Evolutionary conservation across 495 filamentous ascomycete species (phyloP), one percentile per base, ranked within the genome.

Genomic region (Xylaria longipes): DNA sequence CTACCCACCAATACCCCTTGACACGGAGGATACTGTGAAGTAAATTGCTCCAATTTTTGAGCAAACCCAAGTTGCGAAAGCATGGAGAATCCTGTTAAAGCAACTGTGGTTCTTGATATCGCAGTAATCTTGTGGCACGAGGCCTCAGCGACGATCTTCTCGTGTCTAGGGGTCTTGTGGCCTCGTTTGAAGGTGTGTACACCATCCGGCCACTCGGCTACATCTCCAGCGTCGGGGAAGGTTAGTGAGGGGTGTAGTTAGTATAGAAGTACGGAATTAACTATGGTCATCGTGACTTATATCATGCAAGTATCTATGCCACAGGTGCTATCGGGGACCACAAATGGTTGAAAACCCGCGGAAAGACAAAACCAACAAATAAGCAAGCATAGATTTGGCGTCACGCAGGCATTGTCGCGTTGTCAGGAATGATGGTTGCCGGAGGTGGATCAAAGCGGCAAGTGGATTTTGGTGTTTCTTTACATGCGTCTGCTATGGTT

Each of bases 371-470:
- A 29, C 8, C 43, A 33, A 63, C 11, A 27, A 43, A 14, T 39
- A 39, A 14, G 20, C 27, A 20, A 48, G 62, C 45, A n/a, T 37
- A 29, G 1, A 8, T 52, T 56, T 41, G 20, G 35, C 65, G 22
- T 67, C 46, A 54, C 46, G 29, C 45, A 52, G 31, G 46, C 12
- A 46, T 37, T 52, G 46, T 50, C 48, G 48, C n/a, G 46, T 56
- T 20, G 33, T 54, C 50, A 67, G 48, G 22, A 67, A 41, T 27
- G 22, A 29, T 56, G 65, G 35, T 41, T 67, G 65, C 65, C 65
- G 48, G 48, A 54, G 65, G 25, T 50, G 2, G 48, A 67, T 67
- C 48, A 54, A 67, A 54, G 48, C 46, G 46, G 65, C 46, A 67
- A 67, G 65, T 56, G 35, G 46, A 29, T 39, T 29, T 48, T 12